phyloP scores from a whole-genome alignment of 176 grass and related monocot species.

The Rhynchospora breviuscula region DNA sequence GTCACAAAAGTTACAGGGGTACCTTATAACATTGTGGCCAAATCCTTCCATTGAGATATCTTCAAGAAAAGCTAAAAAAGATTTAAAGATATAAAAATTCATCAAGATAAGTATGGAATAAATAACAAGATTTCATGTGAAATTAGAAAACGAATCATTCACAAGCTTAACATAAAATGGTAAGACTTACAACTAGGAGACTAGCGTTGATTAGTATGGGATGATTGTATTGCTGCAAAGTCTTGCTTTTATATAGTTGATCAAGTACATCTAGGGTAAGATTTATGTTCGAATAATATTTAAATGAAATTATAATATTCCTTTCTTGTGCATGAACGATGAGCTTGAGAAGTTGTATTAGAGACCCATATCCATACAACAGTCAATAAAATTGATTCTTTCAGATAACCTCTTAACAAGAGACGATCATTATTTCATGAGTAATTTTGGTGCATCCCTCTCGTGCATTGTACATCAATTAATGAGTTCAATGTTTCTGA shows the following conservation, averaged over 20 bases:
- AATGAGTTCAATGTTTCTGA: not conserved
- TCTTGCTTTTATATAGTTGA: not conserved
- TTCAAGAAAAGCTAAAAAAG: not conserved
- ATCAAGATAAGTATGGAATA: not conserved
- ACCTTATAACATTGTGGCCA: not conserved
- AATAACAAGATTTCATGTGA: not conserved
- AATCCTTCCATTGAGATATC: conserved; percentile 7
- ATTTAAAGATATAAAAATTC: not conserved
- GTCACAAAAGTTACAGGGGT: conserved; percentile 31
- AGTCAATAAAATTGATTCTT: not conserved
- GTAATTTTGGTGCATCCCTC: not conserved
- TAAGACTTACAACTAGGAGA: not conserved
- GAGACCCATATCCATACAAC: not conserved
- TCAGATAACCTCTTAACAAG: not conserved
- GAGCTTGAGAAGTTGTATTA: not conserved
- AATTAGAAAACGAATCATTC: not conserved
- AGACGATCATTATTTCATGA: not conserved
- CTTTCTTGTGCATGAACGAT: conserved; percentile 12
- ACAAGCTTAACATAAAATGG: not conserved
- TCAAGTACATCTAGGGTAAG: not conserved
- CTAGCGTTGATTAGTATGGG: not conserved
- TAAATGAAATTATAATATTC: not conserved
- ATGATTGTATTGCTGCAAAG: not conserved
- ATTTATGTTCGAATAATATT: conserved; percentile 1
- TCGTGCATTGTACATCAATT: not conserved